Conservation (phyloP, 2,329 filamentous ascomycete genomes). For the Podosphaera xanthii region DNA sequence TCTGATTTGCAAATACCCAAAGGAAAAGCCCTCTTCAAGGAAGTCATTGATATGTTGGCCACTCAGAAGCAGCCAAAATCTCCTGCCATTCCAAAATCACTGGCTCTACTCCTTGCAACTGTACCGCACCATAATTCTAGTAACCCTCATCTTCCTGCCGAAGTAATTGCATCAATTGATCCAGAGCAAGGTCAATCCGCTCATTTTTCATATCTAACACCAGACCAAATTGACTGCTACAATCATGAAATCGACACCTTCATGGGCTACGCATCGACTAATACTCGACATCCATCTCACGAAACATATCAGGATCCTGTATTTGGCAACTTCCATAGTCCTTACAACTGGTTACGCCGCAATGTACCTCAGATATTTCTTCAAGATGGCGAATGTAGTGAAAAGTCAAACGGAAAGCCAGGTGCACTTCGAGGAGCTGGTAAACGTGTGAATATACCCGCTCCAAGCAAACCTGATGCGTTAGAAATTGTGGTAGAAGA, state of each 20-base stretch:
- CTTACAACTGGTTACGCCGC: conserved; percentile 85
- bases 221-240: conserved; percentile 53
- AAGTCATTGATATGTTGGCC: conserved; percentile 11
- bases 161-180: conserved; percentile 17
- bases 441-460: conserved; percentile 15
- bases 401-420: conserved; percentile 21
- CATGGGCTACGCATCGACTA: conserved; percentile 14
- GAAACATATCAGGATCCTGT: conserved; percentile 24
- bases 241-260: conserved; percentile 31
- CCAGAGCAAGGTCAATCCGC: conserved; percentile 25
- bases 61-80: conserved; percentile 7
- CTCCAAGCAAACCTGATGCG: conserved; percentile 14
- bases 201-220: conserved; percentile 42
- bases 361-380: conserved; percentile 69
- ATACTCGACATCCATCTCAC: conserved; percentile 17
- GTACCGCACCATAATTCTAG: conserved; percentile 10
- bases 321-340: conserved; percentile 64
- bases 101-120: conserved; percentile 11
- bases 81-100: conserved; percentile 10
- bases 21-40: conserved; percentile 11
- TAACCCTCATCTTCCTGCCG: conserved; percentile 12
- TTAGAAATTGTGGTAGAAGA: conserved; percentile 18
- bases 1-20: conserved; percentile 9
- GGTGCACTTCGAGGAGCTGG: conserved; percentile 16
- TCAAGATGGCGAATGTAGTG: conserved; percentile 26